A percentile compares a stretch with the other conserved stretches of the same genome.
These are phyloP conservation scores for Emericellopsis cladophorae DNA, from an alignment of 2,329 filamentous ascomycete species.

Conservation along the genomic window DNA sequence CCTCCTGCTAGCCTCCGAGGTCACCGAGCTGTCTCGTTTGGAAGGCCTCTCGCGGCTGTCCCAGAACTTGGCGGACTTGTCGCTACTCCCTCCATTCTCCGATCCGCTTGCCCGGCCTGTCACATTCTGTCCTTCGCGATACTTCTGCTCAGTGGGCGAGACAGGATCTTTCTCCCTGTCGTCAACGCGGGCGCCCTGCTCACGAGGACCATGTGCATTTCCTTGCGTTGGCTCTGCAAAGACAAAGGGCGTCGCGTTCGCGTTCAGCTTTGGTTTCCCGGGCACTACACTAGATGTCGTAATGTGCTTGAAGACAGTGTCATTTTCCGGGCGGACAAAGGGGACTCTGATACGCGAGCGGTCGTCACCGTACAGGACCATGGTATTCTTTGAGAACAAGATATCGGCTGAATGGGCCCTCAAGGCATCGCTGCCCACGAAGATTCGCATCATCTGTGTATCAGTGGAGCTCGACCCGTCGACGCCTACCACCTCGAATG, in stretches of 20 bases:
- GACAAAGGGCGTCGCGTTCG: conserved; percentile 29
- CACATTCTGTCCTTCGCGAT: conserved; percentile 15
- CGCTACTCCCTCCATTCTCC: conserved; percentile 31
- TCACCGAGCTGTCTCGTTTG: conserved; percentile 14
- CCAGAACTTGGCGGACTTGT: conserved; percentile 16
- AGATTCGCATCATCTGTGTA: conserved; percentile 54
- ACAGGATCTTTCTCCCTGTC: conserved; percentile 13
- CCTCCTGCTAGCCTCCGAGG: conserved; percentile 22
- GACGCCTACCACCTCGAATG: conserved; percentile 60
- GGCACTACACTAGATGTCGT: conserved; percentile 45
- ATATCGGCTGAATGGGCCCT: conserved; percentile 81
- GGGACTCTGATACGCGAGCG: conserved; percentile 80
- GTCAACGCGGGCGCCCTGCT: conserved; percentile 5
- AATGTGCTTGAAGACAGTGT: conserved; percentile 66
- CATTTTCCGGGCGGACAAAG: conserved; percentile 84
- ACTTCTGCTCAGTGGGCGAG: conserved; percentile 23
- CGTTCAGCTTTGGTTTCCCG: conserved; percentile 47
- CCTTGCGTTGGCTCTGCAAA: conserved; percentile 17
- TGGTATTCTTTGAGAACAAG: conserved; percentile 79
- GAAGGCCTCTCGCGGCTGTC: conserved; percentile 8
- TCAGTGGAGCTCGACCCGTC: conserved; percentile 22
- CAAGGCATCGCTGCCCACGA: conserved; percentile 80
- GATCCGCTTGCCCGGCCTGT: conserved; percentile 21
- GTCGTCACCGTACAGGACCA: conserved; percentile 79
- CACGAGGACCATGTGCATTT: conserved; percentile 1